These are phyloP conservation scores for Flaveria linearis DNA, from an alignment of 129 eudicot genomes.

Conservation along the genomic window DNA sequence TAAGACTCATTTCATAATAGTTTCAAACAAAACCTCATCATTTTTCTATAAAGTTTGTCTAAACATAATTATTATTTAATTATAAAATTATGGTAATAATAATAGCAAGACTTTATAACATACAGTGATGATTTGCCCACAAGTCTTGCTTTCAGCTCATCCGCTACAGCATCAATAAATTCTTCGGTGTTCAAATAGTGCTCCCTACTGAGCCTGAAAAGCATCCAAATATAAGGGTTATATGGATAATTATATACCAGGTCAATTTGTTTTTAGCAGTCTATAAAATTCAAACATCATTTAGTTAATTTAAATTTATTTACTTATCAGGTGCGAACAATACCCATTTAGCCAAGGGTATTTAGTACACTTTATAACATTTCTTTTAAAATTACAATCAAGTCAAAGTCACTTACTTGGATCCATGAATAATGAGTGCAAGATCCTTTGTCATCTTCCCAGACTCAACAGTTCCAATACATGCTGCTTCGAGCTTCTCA, in stretches of 20 bases:
- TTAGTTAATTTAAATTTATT: not conserved
- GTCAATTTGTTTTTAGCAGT: not conserved
- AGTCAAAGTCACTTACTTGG: constrained; percentile 49
- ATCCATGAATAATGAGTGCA: constrained; percentile 77
- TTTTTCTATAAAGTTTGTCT: not conserved
- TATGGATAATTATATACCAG: not conserved
- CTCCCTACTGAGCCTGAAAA: constrained; percentile 36
- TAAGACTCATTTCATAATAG: not conserved
- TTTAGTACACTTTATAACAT: not conserved
- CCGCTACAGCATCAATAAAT: constrained; percentile 77
- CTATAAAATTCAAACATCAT: not conserved
- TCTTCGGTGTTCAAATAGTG: constrained; percentile 74
- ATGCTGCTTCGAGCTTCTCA: constrained; percentile 81
- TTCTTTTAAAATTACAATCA: not conserved
- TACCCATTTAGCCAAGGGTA: not conserved
- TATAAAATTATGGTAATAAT: not conserved
- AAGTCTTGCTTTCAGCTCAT: constrained; percentile 65
- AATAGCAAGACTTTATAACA: not conserved
- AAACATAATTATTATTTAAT: not conserved
- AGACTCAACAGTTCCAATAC: constrained; percentile 64
- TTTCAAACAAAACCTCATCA: not conserved
- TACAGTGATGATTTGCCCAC: constrained; percentile 39
- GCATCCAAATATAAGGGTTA: not conserved
- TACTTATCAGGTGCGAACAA: not conserved
- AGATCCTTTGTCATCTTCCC: constrained; percentile 98